Evolutionary conservation across 2,329 filamentous ascomycete species (phyloP).

Genomic region (Aspergillus vadensis): DNA sequence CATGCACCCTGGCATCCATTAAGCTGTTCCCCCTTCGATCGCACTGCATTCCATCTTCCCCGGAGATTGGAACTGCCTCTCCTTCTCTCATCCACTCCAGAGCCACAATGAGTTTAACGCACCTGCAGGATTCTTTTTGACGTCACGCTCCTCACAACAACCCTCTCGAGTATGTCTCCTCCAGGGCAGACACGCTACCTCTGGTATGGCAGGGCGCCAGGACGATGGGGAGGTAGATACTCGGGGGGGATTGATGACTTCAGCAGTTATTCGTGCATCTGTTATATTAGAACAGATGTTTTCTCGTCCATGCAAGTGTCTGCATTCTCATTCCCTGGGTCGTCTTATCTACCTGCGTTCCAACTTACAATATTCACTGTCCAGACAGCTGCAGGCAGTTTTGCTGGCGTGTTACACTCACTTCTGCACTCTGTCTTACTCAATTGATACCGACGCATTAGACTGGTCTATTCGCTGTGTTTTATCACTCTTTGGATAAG

Average conservation of each 20-base stretch:
- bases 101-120: not conserved
- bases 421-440: not conserved
- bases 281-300: not conserved
- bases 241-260: not conserved
- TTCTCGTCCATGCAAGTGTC: not conserved
- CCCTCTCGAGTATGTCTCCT: slow-evolving; percentile 12
- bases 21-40: not conserved
- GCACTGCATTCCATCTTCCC: slow-evolving; percentile 9
- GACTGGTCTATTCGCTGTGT: not conserved
- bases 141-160: slow-evolving; percentile 10
- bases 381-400: not conserved
- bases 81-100: not conserved
- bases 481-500: not conserved
- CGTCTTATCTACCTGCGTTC: not conserved
- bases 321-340: not conserved
- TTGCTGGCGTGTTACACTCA: not conserved
- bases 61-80: not conserved
- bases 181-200: slow-evolving; percentile 5
- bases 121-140: slow-evolving; percentile 8
- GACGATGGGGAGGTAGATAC: slow-evolving; percentile 3
- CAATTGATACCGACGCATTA: not conserved
- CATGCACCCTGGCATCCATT: slow-evolving; percentile 3
- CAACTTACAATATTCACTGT: not conserved
- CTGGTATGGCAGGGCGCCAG: slow-evolving; percentile 13
- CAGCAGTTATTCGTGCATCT: not conserved